These are phyloP conservation scores for Alternaria incomplexa DNA, from an alignment of 2,329 filamentous ascomycete genomes.

Conservation along the genomic window DNA sequence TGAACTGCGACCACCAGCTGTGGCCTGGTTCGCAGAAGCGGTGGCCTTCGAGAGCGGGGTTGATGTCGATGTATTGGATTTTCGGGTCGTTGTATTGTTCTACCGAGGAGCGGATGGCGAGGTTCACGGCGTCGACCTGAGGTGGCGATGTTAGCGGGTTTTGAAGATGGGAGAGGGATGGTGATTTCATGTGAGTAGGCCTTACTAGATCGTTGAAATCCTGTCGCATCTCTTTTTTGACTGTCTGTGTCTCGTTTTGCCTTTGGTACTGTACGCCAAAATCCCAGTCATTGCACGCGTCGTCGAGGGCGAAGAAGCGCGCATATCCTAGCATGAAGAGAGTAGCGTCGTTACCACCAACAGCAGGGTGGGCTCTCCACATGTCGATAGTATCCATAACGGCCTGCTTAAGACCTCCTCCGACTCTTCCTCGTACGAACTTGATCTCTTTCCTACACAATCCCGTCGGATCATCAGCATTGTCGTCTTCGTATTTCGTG, in stretches of 20 bases:
- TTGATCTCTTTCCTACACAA: neutral
- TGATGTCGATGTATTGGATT: neutral
- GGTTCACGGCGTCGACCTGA: neutral
- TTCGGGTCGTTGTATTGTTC: neutral
- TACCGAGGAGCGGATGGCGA: neutral
- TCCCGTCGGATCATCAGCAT: neutral
- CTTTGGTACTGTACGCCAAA: neutral
- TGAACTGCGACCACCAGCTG: neutral
- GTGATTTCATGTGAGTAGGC: too few species aligned
- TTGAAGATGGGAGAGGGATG: too few species aligned
- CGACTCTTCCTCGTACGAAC: neutral
- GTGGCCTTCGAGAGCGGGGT: neutral
- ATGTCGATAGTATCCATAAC: neutral
- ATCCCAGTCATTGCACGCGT: neutral
- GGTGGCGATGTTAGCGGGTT: too few species aligned
- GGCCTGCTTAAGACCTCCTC: neutral
- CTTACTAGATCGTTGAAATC: neutral
- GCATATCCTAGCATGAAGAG: neutral
- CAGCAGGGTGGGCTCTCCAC: neutral
- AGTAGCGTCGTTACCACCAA: neutral
- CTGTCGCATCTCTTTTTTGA: neutral
- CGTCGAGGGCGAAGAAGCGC: neutral
- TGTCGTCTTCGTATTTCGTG: neutral
- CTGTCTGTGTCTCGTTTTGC: too few species aligned
- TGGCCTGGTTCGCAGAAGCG: neutral